Percentiles rank a stretch among this genome's conserved stretches.
Conservation (phyloP, 805 yeast species). For the Candida sonorensis region DNA sequence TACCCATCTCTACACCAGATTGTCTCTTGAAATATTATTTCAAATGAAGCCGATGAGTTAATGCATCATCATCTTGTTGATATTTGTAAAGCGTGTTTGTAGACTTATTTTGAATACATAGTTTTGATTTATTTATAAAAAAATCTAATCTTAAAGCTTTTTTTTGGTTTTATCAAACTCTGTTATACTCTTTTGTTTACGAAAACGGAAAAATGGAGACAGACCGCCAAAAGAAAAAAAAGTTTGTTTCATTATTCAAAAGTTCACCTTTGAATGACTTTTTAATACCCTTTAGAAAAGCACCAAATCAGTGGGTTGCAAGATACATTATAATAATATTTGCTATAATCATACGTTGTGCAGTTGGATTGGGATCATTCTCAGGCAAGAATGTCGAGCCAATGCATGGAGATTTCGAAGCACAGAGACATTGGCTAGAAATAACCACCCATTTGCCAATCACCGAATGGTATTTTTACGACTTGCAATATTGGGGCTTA, state of each 20-base stretch:
- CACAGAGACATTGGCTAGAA: constrained; percentile 98
- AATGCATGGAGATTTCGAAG: constrained; percentile 93
- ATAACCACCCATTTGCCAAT: constrained; percentile 73
- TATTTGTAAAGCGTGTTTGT: no score
- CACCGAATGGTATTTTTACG: constrained; percentile 80
- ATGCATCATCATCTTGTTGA: no score
- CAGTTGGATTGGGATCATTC: constrained; percentile 83
- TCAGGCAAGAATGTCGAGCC: constrained; percentile 73
- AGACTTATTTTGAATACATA: no score
- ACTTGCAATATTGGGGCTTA: constrained; percentile 89
- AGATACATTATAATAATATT: constrained; percentile 67
- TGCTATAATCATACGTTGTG: constrained; percentile 71
- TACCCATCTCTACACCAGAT: no score
- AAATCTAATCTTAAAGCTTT: no score
- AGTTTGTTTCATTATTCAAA: constrained; percentile 27
- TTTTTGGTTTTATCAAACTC: no score
- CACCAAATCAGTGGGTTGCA: constrained; percentile 88
- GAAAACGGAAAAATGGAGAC: no score
- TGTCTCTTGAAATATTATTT: no score
- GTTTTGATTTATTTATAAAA: no score
- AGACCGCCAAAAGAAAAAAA: no score
- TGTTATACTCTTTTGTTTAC: no score
- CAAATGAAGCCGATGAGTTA: no score
- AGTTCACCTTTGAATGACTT: constrained; percentile 71
- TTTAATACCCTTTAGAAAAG: constrained; percentile 69